Evolutionary conservation across 306 rosid species (phyloP).

Genomic region (Malus orientalis): DNA sequence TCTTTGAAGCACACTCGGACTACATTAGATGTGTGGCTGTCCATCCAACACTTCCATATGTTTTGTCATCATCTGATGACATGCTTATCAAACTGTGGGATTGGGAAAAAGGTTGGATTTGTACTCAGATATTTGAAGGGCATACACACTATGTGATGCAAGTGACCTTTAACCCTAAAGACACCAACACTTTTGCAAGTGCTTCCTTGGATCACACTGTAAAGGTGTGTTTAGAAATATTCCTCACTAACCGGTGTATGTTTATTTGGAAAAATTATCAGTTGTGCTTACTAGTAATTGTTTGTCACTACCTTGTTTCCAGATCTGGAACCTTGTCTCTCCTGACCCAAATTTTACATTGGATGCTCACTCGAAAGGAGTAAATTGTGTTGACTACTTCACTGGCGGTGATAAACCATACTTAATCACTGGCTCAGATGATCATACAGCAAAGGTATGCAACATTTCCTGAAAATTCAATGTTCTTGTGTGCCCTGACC

Average conservation of each 20-base stretch:
- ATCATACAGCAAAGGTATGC: constrained; percentile 89
- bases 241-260: background rate
- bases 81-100: constrained; percentile 99
- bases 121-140: constrained; percentile 98
- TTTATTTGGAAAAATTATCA: background rate
- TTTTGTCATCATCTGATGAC: constrained; percentile 95
- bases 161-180: constrained; percentile 98
- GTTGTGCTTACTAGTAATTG: constrained; percentile 1
- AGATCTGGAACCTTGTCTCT: constrained; percentile 98
- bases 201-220: constrained; percentile 98
- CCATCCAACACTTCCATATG: constrained; percentile 93
- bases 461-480: background rate
- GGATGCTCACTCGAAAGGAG: constrained; percentile 95
- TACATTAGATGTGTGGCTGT: constrained; percentile 98
- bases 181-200: constrained; percentile 99
- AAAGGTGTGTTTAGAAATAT: constrained; percentile 43
- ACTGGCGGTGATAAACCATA: constrained; percentile 99
- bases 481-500: background rate
- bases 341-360: constrained; percentile 95
- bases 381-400: constrained; percentile 94
- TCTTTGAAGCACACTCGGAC: constrained; percentile 95
- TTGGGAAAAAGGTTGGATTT: constrained; percentile 96
- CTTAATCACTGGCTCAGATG: constrained; percentile 93
- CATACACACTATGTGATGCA: constrained; percentile 98
- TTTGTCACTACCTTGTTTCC: constrained; percentile 19